phyloP scores from a whole-genome alignment of 805 yeast species.

The Cyberlindnera xylosilytica region DNA sequence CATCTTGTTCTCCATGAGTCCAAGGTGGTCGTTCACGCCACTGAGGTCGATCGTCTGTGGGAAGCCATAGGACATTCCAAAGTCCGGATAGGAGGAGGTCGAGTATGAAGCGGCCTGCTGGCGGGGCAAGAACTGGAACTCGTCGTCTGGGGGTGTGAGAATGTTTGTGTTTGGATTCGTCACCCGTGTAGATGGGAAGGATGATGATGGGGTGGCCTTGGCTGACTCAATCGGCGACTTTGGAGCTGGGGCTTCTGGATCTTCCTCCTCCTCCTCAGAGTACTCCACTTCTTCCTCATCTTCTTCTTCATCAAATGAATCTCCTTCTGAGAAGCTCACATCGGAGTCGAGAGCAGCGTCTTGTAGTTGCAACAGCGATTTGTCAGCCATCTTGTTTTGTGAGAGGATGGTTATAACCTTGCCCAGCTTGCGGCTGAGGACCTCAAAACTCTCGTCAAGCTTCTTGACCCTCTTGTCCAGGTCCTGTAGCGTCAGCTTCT shows the following conservation, averaged over 20 bases:
- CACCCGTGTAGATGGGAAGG: not conserved
- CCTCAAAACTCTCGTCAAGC: slow-evolving; percentile 19
- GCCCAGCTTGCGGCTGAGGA: slow-evolving; percentile 12
- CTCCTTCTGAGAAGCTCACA: not conserved
- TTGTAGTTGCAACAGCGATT: not conserved
- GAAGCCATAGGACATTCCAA: not conserved
- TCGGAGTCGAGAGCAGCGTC: not conserved
- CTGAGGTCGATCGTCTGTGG: not conserved
- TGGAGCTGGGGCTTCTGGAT: slow-evolving; percentile 1
- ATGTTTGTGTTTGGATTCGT: not conserved
- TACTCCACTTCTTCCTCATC: slow-evolving; percentile 5
- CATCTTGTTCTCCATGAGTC: slow-evolving; percentile 11
- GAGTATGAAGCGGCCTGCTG: slow-evolving; percentile 35
- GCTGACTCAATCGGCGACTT: slow-evolving; percentile 4
- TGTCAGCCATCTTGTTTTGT: slow-evolving; percentile 11
- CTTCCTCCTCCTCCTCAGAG: slow-evolving; percentile 9
- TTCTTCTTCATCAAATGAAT: not conserved
- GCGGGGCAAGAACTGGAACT: slow-evolving; percentile 12
- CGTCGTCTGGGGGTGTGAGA: slow-evolving; percentile 16
- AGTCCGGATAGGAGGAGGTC: not conserved
- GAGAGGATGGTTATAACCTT: slow-evolving; percentile 14
- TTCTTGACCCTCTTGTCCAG: slow-evolving; percentile 23
- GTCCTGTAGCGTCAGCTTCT: slow-evolving; percentile 24
- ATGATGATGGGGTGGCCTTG: not conserved
- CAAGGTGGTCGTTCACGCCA: slow-evolving; percentile 5